Conservation (phyloP, 73 alveolate genomes). For the Paramecium octaurelia region DNA sequence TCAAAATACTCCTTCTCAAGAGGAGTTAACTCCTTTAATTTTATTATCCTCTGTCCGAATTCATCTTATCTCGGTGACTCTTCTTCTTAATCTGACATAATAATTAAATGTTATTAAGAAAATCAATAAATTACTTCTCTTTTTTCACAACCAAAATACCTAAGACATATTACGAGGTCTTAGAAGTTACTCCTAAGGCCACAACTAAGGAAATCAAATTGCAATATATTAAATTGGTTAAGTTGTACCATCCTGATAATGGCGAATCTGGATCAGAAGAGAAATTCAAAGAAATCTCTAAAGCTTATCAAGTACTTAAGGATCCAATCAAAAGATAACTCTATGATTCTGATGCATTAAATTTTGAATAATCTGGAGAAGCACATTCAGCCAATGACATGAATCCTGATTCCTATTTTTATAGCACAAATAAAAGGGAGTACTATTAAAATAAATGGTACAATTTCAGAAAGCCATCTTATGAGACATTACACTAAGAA, state of each 20-base stretch:
- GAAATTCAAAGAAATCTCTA: constrained; percentile 9
- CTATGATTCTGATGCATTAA: constrained; percentile 36
- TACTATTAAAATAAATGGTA: constrained; percentile 37
- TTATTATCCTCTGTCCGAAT: constrained; percentile 33
- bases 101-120: neutral
- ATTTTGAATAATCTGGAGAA: constrained; percentile 7
- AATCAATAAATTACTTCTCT: neutral
- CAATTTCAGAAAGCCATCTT: neutral
- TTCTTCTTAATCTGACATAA: constrained; percentile 62
- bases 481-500: constrained; percentile 4
- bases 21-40: constrained; percentile 53
- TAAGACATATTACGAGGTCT: neutral
- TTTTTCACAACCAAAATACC: neutral
- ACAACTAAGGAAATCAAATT: neutral
- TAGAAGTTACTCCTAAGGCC: neutral
- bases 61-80: constrained; percentile 52
- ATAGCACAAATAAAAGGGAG: neutral
- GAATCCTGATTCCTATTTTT: constrained; percentile 16
- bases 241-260: constrained; percentile 40
- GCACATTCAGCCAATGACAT: constrained; percentile 34
- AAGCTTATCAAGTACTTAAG: constrained; percentile 21
- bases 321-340: constrained; percentile 43
- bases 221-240: neutral
- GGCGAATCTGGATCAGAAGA: constrained; percentile 9
- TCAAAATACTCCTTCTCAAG: constrained; percentile 68